These are phyloP conservation scores for Durio zibethinus DNA, from an alignment of 345 rosid species.

Conservation along the genomic window DNA sequence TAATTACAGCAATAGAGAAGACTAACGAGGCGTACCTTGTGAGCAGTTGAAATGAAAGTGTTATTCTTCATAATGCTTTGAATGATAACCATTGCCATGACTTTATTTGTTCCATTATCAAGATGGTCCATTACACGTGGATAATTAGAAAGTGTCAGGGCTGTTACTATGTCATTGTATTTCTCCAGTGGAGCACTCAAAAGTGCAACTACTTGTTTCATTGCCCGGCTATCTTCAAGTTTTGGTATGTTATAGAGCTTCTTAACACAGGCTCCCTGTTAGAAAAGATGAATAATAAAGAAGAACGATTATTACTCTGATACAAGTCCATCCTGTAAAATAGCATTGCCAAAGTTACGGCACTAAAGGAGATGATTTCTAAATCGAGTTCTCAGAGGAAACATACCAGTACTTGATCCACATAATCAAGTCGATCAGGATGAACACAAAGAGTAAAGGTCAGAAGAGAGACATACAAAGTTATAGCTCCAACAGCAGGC, in stretches of 20 bases:
- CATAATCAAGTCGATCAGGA: constrained; percentile 89
- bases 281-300: neutral
- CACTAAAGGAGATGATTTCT: neutral
- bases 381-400: constrained; percentile 17
- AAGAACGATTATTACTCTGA: neutral
- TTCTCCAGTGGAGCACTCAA: constrained; percentile 92
- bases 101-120: constrained; percentile 76
- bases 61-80: constrained; percentile 82
- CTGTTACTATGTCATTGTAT: constrained; percentile 76
- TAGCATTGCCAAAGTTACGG: neutral
- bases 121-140: constrained; percentile 87
- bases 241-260: constrained; percentile 63
- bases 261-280: constrained; percentile 79
- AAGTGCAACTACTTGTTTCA: constrained; percentile 88
- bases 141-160: constrained; percentile 80
- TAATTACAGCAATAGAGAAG: constrained; percentile 15
- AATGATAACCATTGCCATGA: constrained; percentile 87
- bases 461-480: constrained; percentile 80
- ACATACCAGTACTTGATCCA: constrained; percentile 90
- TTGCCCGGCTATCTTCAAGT: constrained; percentile 71
- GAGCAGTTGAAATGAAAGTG: constrained; percentile 67
- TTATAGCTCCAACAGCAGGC: constrained; percentile 80
- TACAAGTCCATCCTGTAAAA: neutral
- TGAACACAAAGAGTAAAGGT: constrained; percentile 88
- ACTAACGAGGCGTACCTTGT: constrained; percentile 47